Conservation (phyloP, 2,329 filamentous ascomycete genomes). For the Zymoseptoria pseudotritici region DNA sequence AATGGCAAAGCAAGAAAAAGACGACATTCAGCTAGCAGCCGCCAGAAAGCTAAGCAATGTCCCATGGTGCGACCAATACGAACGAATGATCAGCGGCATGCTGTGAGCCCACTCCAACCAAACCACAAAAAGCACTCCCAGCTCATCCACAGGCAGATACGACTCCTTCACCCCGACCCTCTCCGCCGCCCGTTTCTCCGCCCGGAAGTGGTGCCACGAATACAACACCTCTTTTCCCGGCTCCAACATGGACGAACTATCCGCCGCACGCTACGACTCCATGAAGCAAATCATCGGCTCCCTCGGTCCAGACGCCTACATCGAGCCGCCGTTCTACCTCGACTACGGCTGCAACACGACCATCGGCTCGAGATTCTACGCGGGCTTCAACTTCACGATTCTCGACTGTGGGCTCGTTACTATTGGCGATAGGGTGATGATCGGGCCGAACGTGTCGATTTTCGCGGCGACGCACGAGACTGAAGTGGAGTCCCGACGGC, state of each 20-base stretch:
- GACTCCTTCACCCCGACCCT: slow-evolving; percentile 44
- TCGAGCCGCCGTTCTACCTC: slow-evolving; percentile 55
- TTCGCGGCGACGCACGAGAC: slow-evolving; percentile 48
- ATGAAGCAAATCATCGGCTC: slow-evolving; percentile 10
- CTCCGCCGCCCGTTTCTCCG: slow-evolving; percentile 44
- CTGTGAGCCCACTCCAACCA: slow-evolving; percentile 30
- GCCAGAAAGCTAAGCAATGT: slow-evolving; percentile 45
- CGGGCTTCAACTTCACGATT: slow-evolving; percentile 51
- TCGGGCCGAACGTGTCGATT: slow-evolving; percentile 47
- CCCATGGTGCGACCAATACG: slow-evolving; percentile 54
- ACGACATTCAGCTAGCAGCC: slow-evolving; percentile 37
- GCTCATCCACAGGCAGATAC: slow-evolving; percentile 24
- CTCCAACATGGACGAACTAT: slow-evolving; percentile 3
- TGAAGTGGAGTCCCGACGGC: slow-evolving; percentile 41
- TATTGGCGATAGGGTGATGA: slow-evolving; percentile 46
- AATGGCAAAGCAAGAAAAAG: slow-evolving; percentile 33
- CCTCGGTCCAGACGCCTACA: slow-evolving; percentile 35
- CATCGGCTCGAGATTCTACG: slow-evolving; percentile 56
- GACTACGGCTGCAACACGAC: slow-evolving; percentile 62
- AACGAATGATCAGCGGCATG: slow-evolving; percentile 59
- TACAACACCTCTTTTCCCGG: slow-evolving; percentile 52
- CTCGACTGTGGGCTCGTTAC: slow-evolving; percentile 47
- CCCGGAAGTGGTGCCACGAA: slow-evolving; percentile 49
- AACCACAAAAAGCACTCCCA: neutral
- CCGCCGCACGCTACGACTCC: neutral